Base-by-base conservation (phyloP, 257 asterid species). In the Lavandula angustifolia region DNA sequence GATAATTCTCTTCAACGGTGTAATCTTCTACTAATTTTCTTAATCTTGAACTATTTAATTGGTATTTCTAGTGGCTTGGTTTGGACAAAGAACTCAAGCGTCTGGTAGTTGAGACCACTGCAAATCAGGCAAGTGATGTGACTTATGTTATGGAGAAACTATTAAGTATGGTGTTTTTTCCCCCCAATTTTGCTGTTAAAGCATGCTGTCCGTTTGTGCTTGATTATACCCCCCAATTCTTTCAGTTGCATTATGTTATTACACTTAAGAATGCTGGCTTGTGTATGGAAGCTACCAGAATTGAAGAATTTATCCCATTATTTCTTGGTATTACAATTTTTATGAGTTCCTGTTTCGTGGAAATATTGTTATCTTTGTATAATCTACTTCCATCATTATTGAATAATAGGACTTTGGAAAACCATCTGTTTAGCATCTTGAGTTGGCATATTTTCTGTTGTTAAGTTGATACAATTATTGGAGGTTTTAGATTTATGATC, bases 41-140 rank as follows among this genome's bases (percentile, higher is more conserved):
- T 66, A 46, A 54, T 17, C 55, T 53, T 70, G 37, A 8, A 42
- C 57, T 61, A 35, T 54, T 47, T 12, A 37, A 31, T n/a, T 60
- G 50, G 37, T 43, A 54, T 64, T 67, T 58, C 56, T 77, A 89
- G 95, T 89, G 96, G 95, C 96, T 89, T 37, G 92, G 85, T 43
- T 44, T 78, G 79, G 92, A 89, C 82, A 89, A 81, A 64, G 91
- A 84, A 73, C 38, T 82, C 68, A 89, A 89, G 82, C 82, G 71
- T 54, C 92, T 89, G 60, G 91, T 86, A 68, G 68, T 89, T 46
- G 92, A 86, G 69, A 84, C 92, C 62, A 89, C 96, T 40, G 77
- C 81, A 54, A 86, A 89, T 76, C 96, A 89, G 95, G 96, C 79
- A 77, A 64, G 53, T 64, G 32, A 31, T 58, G 56, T 52, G 46